Evolutionary conservation across 2,329 filamentous ascomycete genomes (phyloP).

Genomic region (Cladosporium colombiae): DNA sequence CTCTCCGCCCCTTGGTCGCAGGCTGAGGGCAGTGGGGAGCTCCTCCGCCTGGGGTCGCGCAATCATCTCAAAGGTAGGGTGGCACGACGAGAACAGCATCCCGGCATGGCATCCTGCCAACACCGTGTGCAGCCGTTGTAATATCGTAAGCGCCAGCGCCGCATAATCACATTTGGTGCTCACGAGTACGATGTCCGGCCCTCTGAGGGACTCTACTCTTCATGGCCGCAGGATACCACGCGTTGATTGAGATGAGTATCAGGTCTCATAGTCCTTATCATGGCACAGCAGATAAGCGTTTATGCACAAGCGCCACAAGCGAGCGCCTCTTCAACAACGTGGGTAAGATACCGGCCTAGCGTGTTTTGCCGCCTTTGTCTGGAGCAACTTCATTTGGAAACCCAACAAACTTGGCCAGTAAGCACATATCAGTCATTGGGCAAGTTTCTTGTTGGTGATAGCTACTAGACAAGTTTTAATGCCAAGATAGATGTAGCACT

Average conservation of each 20-base stretch:
- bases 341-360: not conserved
- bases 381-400: conserved; percentile 6
- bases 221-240: not conserved
- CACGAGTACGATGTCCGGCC: not conserved
- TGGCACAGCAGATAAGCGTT: conserved; percentile 13
- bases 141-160: conserved; percentile 3
- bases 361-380: conserved; percentile 1
- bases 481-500: not conserved
- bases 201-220: not conserved
- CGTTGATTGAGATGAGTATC: not conserved
- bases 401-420: conserved; percentile 10
- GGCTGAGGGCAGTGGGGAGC: not conserved
- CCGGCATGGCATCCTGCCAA: not conserved
- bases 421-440: not conserved
- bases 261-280: conserved; percentile 2
- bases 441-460: not conserved
- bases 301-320: conserved; percentile 14
- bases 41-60: conserved; percentile 8
- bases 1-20: not conserved
- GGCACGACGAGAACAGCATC: conserved; percentile 12
- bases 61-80: not conserved
- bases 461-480: not conserved
- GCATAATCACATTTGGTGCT: not conserved
- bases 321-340: conserved; percentile 4
- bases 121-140: not conserved